These are phyloP conservation scores for Triticum urartu DNA, from an alignment of 176 grass and related monocot genomes.

Conservation along the genomic window DNA sequence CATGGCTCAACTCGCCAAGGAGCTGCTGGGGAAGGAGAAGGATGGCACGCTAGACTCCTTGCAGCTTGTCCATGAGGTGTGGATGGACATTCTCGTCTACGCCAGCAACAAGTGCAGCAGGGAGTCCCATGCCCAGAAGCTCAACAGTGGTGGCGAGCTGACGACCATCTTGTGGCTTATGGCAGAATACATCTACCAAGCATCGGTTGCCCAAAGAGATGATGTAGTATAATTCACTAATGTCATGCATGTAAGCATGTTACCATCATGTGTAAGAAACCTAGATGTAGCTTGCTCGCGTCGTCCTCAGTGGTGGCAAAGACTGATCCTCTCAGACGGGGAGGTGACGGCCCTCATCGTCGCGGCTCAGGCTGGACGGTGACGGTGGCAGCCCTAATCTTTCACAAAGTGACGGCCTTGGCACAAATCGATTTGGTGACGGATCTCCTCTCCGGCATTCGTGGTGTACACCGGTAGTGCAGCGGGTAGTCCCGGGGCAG, in stretches of 20 bases:
- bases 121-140: slow-evolving; percentile 11
- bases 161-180: neutral
- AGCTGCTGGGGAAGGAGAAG: neutral
- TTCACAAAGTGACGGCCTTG: too few species aligned
- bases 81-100: slow-evolving; percentile 14
- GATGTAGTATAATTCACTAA: neutral
- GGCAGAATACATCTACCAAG: slow-evolving; percentile 6
- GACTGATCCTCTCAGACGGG: too few species aligned
- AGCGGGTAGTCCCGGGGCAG: too few species aligned
- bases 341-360: too few species aligned
- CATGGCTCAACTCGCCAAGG: neutral
- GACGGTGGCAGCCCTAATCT: too few species aligned
- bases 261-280: neutral
- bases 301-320: neutral
- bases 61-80: neutral
- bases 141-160: slow-evolving; percentile 2
- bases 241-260: neutral
- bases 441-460: too few species aligned
- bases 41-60: neutral
- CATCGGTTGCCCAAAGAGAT: neutral
- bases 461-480: too few species aligned
- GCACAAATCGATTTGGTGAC: too few species aligned
- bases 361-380: too few species aligned
- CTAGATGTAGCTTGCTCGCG: fast-evolving
- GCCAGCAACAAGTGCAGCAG: neutral